A percentile compares a stretch with the other conserved stretches of the same genome.
These are phyloP conservation scores for Aspergillus carlsbadensis DNA, from an alignment of 495 filamentous ascomycete genomes.

Conservation along the genomic window DNA sequence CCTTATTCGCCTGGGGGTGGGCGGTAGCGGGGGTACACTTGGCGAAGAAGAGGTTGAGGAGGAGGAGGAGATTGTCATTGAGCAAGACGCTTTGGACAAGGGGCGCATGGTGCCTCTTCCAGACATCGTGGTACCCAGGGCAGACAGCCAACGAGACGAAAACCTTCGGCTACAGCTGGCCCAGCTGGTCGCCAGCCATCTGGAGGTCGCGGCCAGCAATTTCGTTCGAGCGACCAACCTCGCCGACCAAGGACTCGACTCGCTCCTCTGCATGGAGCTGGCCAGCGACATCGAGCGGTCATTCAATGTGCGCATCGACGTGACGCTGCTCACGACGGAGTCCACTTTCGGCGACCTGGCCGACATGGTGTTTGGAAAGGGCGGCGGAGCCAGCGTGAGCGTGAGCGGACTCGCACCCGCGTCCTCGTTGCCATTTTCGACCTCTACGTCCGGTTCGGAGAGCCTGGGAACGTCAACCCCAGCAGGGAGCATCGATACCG, in stretches of 20 bases:
- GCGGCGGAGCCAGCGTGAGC: too few species aligned
- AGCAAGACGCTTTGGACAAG: too few species aligned
- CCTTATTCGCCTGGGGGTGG: too few species aligned
- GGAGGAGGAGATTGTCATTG: too few species aligned
- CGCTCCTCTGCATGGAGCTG: slow-evolving; percentile 22
- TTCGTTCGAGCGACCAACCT: slow-evolving; percentile 7
- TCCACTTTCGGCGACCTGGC: slow-evolving; percentile 5
- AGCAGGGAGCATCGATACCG: not conserved
- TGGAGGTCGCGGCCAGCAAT: not conserved
- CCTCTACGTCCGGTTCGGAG: not conserved
- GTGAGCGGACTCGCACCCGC: too few species aligned
- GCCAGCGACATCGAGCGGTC: slow-evolving; percentile 19
- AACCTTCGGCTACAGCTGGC: not conserved
- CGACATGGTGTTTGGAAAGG: not conserved
- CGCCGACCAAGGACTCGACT: slow-evolving; percentile 20
- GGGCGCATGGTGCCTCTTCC: too few species aligned
- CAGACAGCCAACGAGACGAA: not conserved
- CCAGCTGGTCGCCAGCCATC: not conserved
- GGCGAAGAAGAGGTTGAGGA: not conserved
- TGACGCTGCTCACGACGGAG: slow-evolving; percentile 8
- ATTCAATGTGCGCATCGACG: slow-evolving; percentile 12
- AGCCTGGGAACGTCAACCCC: too few species aligned
- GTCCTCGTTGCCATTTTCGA: too few species aligned
- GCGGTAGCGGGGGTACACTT: too few species aligned
- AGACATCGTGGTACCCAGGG: not conserved